phyloP scores from a whole-genome alignment of 2,329 filamentous ascomycete genomes.

The Neophaeococcomyces mojaviensis region DNA sequence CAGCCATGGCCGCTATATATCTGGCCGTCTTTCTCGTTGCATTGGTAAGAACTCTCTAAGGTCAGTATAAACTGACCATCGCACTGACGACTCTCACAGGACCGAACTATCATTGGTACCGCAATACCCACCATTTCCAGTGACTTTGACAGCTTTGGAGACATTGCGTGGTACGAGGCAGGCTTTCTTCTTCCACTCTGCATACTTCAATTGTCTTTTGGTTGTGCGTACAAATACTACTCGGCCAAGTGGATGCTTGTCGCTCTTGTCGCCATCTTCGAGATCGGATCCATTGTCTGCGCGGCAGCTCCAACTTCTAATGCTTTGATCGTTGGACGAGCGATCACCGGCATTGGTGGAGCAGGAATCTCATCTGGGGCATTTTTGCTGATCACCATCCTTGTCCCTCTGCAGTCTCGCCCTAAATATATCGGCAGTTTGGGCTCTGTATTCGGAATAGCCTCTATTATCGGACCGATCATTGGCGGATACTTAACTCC shows the following conservation, averaged over 20 bases:
- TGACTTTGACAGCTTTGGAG: constrained; percentile 32
- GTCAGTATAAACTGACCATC: neutral
- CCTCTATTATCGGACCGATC: constrained; percentile 50
- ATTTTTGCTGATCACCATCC: constrained; percentile 39
- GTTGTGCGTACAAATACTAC: constrained; percentile 41
- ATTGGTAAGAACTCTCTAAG: constrained; percentile 9
- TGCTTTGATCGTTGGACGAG: constrained; percentile 45
- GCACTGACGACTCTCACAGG: constrained; percentile 5
- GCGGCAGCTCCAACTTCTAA: constrained; percentile 42
- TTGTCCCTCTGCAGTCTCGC: constrained; percentile 39
- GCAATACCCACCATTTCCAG: constrained; percentile 19
- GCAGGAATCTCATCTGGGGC: constrained; percentile 46
- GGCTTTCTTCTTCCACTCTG: constrained; percentile 39
- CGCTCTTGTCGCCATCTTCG: constrained; percentile 41
- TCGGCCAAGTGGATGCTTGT: constrained; percentile 42
- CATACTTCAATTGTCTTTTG: constrained; percentile 38
- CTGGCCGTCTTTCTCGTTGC: constrained; percentile 16
- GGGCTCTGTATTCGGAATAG: constrained; percentile 44
- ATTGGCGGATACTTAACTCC: constrained; percentile 50
- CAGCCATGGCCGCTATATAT: constrained; percentile 16
- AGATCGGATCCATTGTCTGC: constrained; percentile 46
- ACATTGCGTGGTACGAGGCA: constrained; percentile 31
- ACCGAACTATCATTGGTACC: constrained; percentile 22
- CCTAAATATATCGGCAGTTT: constrained; percentile 43
- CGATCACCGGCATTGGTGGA: constrained; percentile 43